Evolutionary conservation across 441 rosid genomes (phyloP).

Genomic region (Dalechampia spathulata): DNA sequence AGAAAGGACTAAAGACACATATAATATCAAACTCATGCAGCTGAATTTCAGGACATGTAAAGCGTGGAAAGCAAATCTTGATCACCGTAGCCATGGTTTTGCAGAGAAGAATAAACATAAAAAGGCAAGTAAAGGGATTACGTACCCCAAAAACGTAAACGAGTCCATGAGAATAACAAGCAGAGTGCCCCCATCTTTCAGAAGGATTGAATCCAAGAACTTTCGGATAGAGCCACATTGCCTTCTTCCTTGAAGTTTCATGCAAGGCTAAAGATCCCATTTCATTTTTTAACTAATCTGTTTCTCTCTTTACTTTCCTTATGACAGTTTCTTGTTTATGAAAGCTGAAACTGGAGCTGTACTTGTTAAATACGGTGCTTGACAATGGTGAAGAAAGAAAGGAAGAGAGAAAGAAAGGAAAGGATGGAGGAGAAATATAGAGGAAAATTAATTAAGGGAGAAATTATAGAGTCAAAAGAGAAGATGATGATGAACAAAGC

Average conservation of each 20-base stretch:
- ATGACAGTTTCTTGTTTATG: neutral
- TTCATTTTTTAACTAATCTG: no score
- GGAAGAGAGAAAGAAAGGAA: no score
- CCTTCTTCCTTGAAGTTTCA: slow-evolving; percentile 38
- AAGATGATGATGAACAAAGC: slow-evolving; percentile 41
- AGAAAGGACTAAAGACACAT: neutral
- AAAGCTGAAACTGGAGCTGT: neutral
- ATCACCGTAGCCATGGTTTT: no score
- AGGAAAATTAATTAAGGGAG: no score
- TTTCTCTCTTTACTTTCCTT: no score
- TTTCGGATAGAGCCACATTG: slow-evolving; percentile 73
- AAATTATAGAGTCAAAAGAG: slow-evolving; percentile 39
- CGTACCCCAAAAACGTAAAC: slow-evolving; percentile 67
- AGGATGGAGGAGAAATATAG: slow-evolving; percentile 2
- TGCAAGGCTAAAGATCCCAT: slow-evolving; percentile 40
- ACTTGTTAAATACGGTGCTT: slow-evolving; percentile 14
- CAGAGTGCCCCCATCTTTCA: slow-evolving; percentile 82
- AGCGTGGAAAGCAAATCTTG: no score
- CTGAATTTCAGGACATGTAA: neutral
- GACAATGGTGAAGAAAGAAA: slow-evolving; percentile 20
- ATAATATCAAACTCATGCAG: neutral
- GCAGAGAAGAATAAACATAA: no score
- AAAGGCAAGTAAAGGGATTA: neutral
- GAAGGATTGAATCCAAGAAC: slow-evolving; percentile 51
- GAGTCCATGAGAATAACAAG: slow-evolving; percentile 52